Evolutionary conservation across 352 stramenopile species (phyloP).

Genomic region (Globisporangium echinulatum): DNA sequence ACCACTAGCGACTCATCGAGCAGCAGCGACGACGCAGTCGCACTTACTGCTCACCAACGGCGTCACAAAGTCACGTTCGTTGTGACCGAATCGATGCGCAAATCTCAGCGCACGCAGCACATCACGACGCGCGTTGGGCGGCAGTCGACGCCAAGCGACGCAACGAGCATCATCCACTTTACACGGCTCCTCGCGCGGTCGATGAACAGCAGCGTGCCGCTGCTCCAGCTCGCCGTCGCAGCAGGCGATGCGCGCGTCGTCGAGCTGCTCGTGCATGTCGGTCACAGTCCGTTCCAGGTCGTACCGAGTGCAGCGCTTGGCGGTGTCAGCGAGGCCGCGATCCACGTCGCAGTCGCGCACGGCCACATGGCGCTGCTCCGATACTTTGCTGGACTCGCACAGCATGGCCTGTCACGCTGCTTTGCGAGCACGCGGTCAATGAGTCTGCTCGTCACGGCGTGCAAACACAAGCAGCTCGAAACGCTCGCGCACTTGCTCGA

Average conservation of each 20-base stretch:
- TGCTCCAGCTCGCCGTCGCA: conserved; percentile 34
- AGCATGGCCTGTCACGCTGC: conserved; percentile 37
- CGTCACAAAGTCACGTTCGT: conserved; percentile 5
- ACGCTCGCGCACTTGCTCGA: conserved; percentile 39
- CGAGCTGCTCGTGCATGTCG: conserved; percentile 29
- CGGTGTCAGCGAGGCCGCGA: conserved; percentile 25
- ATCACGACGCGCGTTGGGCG: neutral
- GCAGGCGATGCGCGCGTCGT: conserved; percentile 31
- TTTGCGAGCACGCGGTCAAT: conserved; percentile 30
- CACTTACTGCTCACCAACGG: too few relatives aligned
- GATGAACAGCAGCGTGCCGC: conserved; percentile 29
- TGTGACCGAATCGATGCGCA: conserved; percentile 20
- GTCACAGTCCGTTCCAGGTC: conserved; percentile 34
- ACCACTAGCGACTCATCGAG: too few relatives aligned
- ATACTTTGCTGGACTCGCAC: conserved; percentile 32
- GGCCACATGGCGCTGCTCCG: conserved; percentile 37
- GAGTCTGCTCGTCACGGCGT: conserved; percentile 43
- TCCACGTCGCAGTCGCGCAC: conserved; percentile 44
- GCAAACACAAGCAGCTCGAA: conserved; percentile 21
- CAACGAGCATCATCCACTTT: conserved; percentile 18
- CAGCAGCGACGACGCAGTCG: neutral
- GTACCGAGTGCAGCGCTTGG: neutral
- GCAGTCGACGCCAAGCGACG: too few relatives aligned
- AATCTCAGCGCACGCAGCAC: conserved; percentile 13
- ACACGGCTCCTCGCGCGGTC: conserved; percentile 35